Evolutionary conservation across 2,329 filamentous ascomycete genomes (phyloP).

Genomic region (Diplodia intermedia): DNA sequence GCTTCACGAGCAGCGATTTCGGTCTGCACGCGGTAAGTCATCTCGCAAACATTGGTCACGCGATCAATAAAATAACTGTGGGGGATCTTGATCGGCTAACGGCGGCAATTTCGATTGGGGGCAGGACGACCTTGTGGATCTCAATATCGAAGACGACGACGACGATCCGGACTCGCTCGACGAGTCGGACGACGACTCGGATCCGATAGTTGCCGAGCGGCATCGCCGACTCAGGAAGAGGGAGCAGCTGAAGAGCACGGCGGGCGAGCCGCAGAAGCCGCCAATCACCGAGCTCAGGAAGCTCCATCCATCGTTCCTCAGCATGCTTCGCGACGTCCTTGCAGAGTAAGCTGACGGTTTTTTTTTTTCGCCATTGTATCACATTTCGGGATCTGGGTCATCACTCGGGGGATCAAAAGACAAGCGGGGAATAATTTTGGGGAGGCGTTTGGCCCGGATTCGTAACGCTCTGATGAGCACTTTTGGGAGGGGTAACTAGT

Average conservation of each 20-base stretch:
- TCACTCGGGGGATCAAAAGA: not conserved
- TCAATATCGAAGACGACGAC: constrained; percentile 76
- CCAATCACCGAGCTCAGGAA: constrained; percentile 79
- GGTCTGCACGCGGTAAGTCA: constrained; percentile 75
- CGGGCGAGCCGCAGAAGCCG: constrained; percentile 85
- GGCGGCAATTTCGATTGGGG: constrained; percentile 6
- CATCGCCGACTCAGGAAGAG: constrained; percentile 77
- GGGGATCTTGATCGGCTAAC: not conserved
- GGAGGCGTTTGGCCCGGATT: not conserved
- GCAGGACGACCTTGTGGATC: constrained; percentile 78
- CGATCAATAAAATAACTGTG: not conserved
- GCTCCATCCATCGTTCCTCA: constrained; percentile 77
- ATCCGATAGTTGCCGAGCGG: constrained; percentile 87
- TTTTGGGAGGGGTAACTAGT: not conserved
- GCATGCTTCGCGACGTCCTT: constrained; percentile 81
- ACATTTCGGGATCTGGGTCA: not conserved
- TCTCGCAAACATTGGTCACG: not conserved
- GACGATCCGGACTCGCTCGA: constrained; percentile 58
- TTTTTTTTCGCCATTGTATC: not conserved
- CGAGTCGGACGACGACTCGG: constrained; percentile 79
- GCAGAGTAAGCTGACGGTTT: constrained; percentile 62
- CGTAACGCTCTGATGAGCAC: not conserved
- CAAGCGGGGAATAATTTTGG: not conserved
- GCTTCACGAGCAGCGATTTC: constrained; percentile 84
- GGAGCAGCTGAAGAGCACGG: constrained; percentile 78